Conservation (phyloP, 345 rosid species). For the Dovyalis caffra region DNA sequence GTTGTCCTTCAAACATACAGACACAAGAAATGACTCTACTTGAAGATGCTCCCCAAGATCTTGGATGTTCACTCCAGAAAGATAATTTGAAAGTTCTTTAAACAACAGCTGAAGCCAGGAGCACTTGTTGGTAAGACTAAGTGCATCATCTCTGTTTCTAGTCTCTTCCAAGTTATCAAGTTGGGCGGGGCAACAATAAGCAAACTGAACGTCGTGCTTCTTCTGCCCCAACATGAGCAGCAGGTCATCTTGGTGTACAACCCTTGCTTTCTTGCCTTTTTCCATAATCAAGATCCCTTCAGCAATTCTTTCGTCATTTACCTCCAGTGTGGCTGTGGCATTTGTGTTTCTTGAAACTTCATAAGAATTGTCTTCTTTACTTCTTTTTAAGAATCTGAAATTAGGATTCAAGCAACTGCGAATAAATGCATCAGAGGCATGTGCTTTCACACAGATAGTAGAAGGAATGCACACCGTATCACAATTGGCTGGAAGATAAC, state of each 20-base stretch:
- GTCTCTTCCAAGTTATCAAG: conserved; percentile 13
- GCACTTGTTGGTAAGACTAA: conserved; percentile 12
- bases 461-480: conserved; percentile 68
- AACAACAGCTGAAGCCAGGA: conserved; percentile 38
- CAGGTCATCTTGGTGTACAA: conserved; percentile 79
- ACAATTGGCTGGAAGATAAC: conserved; percentile 73
- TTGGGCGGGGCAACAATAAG: conserved; percentile 56
- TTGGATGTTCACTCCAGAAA: conserved; percentile 40
- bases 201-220: conserved; percentile 46
- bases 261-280: conserved; percentile 52
- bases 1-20: conserved; percentile 46
- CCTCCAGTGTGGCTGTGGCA: conserved; percentile 27
- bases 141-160: conserved; percentile 8
- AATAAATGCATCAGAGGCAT: conserved; percentile 62
- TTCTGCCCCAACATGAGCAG: conserved; percentile 42
- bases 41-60: conserved; percentile 47
- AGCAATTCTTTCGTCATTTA: conserved; percentile 57
- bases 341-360: conserved; percentile 15
- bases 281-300: conserved; percentile 62
- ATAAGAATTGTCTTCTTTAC: conserved; percentile 29
- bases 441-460: conserved; percentile 52
- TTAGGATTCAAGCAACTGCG: conserved; percentile 62
- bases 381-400: conserved; percentile 45
- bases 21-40: conserved; percentile 50
- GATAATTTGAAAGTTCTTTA: conserved; percentile 30